Conservation (phyloP, 2,329 filamentous ascomycete species). For the Plectosphaerella plurivora region DNA sequence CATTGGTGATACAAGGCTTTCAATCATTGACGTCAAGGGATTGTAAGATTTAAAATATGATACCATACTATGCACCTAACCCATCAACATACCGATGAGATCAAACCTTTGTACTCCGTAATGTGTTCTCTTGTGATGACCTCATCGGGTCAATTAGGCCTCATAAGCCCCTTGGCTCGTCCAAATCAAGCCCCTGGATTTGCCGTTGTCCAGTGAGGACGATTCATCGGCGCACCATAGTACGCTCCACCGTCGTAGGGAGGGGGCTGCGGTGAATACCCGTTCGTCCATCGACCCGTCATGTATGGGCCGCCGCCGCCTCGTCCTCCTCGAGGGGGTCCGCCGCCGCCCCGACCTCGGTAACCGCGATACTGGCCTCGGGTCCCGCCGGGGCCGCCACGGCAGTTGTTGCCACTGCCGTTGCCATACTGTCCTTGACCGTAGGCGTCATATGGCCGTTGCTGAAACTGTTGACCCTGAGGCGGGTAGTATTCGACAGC, state of each 20-base stretch:
- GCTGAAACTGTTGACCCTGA: background rate
- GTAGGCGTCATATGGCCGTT: background rate
- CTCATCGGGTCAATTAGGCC: no score
- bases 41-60: no score
- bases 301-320: slow-evolving; percentile 3
- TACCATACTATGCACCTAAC: no score
- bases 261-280: background rate
- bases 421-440: slow-evolving; percentile 7
- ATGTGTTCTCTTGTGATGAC: no score
- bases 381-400: slow-evolving; percentile 4
- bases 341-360: slow-evolving; percentile 4
- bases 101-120: no score
- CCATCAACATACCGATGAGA: no score
- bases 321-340: background rate
- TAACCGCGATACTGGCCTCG: background rate
- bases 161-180: no score
- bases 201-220: slow-evolving; percentile 8
- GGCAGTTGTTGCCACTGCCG: background rate
- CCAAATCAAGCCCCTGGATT: background rate
- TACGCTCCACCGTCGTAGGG: background rate
- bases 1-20: background rate
- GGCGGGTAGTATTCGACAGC: background rate
- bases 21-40: background rate
- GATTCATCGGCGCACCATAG: background rate
- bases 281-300: background rate